phyloP scores from a whole-genome alignment of 208 protist genomes.

The Acanthamoeba royreba region DNA sequence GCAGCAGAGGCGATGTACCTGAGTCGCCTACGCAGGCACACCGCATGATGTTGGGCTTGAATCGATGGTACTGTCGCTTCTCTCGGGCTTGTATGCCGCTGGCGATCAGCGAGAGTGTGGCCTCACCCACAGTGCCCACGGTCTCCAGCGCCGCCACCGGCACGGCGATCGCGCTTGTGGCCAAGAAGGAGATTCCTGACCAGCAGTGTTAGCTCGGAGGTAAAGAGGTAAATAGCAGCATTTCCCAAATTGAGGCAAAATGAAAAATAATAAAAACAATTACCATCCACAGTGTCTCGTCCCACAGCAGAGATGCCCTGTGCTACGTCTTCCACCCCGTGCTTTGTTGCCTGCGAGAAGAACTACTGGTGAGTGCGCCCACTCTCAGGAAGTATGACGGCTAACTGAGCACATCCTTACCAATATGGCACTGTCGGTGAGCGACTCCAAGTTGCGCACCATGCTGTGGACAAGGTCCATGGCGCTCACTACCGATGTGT shows the following conservation, averaged over 20 bases:
- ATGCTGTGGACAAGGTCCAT: neutral
- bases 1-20: neutral
- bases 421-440: neutral
- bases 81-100: neutral
- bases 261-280: neutral
- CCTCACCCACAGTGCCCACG: neutral
- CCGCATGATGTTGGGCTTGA: conserved; percentile 3
- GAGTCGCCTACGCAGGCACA: neutral
- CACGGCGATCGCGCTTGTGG: neutral
- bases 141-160: neutral
- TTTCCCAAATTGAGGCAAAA: neutral
- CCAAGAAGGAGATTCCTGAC: neutral
- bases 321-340: neutral
- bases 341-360: neutral
- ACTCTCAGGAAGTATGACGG: neutral
- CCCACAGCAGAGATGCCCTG: no score
- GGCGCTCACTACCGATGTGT: no score
- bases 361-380: neutral
- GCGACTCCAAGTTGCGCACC: neutral
- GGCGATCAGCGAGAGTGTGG: neutral
- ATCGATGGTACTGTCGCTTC: neutral
- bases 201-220: neutral
- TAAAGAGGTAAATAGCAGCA: neutral
- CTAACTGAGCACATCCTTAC: neutral
- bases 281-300: neutral